Conservation (phyloP, 768 basidiomycete species). For the Lepiota venenata region DNA sequence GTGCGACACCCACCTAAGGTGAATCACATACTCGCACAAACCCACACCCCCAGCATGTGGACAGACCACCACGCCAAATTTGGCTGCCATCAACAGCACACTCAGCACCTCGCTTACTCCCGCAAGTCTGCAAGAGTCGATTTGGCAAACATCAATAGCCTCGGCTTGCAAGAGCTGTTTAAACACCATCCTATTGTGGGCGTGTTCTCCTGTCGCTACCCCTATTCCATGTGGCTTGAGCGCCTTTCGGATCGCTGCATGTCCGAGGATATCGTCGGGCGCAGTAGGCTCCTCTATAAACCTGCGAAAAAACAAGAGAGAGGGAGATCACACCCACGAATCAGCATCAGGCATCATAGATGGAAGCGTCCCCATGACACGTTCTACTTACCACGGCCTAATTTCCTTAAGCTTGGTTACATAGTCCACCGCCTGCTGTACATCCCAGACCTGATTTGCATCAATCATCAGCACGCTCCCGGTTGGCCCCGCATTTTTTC, state of each 20-base stretch:
- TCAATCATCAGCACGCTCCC: constrained; percentile 97
- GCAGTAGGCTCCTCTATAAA: constrained; percentile 96
- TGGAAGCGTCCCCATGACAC: background rate
- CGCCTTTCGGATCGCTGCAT: constrained; percentile 74
- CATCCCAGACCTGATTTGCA: constrained; percentile 97
- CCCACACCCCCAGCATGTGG: constrained; percentile 96
- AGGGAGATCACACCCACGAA: background rate
- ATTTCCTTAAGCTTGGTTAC: constrained; percentile 74
- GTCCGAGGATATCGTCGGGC: constrained; percentile 87
- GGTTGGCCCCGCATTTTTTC: constrained; percentile 93
- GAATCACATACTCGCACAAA: constrained; percentile 89
- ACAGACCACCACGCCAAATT: constrained; percentile 82
- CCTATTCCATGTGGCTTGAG: constrained; percentile 80
- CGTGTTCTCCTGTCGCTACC: constrained; percentile 93
- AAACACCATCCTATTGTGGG: constrained; percentile 93
- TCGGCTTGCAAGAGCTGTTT: constrained; percentile 89
- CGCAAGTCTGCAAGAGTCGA: constrained; percentile 91
- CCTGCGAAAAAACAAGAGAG: constrained; percentile 46
- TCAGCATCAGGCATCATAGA: background rate
- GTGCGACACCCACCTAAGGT: constrained; percentile 49
- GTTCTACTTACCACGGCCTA: constrained; percentile 74
- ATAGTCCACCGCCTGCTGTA: constrained; percentile 89
- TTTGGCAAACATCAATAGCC: constrained; percentile 94
- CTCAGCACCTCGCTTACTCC: constrained; percentile 93
- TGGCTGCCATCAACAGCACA: constrained; percentile 86